Conservation (phyloP, 2,329 filamentous ascomycete genomes). For the Pseudophaeomoniella oleicola region DNA sequence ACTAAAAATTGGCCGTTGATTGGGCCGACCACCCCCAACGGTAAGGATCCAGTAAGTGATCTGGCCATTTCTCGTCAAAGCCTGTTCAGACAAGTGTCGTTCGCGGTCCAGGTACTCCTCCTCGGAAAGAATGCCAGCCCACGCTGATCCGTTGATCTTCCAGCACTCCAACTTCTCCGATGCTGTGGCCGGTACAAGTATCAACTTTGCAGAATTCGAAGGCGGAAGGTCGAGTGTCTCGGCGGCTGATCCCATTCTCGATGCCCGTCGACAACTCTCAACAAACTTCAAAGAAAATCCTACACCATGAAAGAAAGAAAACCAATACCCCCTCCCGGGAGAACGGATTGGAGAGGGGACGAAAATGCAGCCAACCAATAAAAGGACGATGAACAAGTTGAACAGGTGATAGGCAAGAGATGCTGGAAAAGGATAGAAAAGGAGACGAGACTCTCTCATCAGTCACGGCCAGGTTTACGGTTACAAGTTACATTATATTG, state of each 20-base stretch:
- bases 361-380: neutral
- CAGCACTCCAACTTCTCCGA: slow-evolving; percentile 38
- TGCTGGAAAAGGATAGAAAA: too few relatives aligned
- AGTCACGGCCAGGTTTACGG: too few relatives aligned
- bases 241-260: slow-evolving; percentile 11
- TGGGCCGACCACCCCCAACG: slow-evolving; percentile 34
- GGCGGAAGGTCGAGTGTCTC: slow-evolving; percentile 26
- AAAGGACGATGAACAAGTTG: too few relatives aligned
- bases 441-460: too few relatives aligned
- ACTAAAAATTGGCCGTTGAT: slow-evolving; percentile 27
- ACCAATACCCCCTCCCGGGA: too few relatives aligned
- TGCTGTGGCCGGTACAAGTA: slow-evolving; percentile 38
- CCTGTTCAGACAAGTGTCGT: slow-evolving; percentile 33
- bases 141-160: slow-evolving; percentile 39
- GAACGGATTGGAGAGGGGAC: too few relatives aligned
- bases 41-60: slow-evolving; percentile 48
- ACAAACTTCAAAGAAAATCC: too few relatives aligned
- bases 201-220: slow-evolving; percentile 34
- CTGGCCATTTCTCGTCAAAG: slow-evolving; percentile 37
- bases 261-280: too few relatives aligned
- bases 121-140: slow-evolving; percentile 40
- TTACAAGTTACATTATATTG: too few relatives aligned
- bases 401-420: too few relatives aligned
- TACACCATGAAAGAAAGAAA: too few relatives aligned
- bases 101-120: slow-evolving; percentile 46